Percentiles rank a stretch among this genome's conserved stretches.
phyloP scores from a whole-genome alignment of 306 rosid species.

The Arachis stenosperma region DNA sequence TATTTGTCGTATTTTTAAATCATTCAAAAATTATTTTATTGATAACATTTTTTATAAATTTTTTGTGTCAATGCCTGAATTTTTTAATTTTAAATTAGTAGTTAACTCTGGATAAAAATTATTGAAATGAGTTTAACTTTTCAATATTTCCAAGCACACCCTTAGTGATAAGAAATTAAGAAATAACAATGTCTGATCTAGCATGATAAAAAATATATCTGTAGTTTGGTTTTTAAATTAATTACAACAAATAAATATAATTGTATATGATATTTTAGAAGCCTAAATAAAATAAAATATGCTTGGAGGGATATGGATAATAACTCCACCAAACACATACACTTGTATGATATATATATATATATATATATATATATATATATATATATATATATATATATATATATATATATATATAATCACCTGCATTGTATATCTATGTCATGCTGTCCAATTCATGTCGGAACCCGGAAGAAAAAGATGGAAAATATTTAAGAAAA shows the following conservation, averaged over 20 bases:
- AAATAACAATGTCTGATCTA: background rate
- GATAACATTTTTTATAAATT: too few species aligned
- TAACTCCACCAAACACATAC: background rate
- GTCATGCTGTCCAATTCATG: conserved; percentile 15
- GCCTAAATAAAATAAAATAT: background rate
- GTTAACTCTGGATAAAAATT: too few species aligned
- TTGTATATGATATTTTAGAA: background rate
- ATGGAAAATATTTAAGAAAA: background rate
- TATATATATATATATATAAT: background rate
- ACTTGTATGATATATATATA: background rate
- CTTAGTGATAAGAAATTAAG: background rate
- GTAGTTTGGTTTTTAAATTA: too few species aligned
- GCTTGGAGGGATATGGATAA: background rate
- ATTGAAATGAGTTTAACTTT: too few species aligned
- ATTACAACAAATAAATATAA: background rate
- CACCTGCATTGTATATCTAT: background rate
- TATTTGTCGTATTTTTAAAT: too few species aligned
- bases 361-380: background rate
- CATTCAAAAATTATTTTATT: too few species aligned
- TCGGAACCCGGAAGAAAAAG: conserved; percentile 7
- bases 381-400: background rate
- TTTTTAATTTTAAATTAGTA: too few species aligned
- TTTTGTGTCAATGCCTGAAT: too few species aligned
- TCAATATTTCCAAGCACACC: too few species aligned
- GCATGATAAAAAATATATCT: background rate